Percentiles rank a stretch among this genome's conserved stretches.
phyloP scores from a whole-genome alignment of 1,284 basidiomycete species.

The Hymenochaete sp. region DNA sequence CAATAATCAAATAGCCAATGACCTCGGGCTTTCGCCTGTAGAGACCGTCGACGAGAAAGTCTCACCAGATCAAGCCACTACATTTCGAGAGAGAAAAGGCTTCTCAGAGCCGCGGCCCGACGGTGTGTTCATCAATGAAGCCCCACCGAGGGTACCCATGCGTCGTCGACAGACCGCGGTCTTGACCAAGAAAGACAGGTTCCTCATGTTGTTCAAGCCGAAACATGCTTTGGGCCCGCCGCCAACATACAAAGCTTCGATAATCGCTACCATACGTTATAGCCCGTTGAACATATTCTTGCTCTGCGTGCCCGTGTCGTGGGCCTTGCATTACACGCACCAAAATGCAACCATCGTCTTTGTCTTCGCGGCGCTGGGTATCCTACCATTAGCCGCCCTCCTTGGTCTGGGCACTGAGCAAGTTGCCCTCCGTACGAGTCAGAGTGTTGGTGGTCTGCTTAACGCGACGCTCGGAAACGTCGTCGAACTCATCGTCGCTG shows the following conservation, averaged over 20 bases:
- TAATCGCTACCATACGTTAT: slow-evolving; percentile 32
- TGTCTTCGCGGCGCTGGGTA: slow-evolving; percentile 40
- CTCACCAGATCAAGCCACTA: too few relatives aligned
- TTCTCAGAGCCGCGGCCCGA: too few relatives aligned
- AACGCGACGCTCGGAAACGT: slow-evolving; percentile 58
- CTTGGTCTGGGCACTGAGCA: slow-evolving; percentile 62
- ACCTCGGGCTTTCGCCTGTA: too few relatives aligned
- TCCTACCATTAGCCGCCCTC: slow-evolving; percentile 46
- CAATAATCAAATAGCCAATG: too few relatives aligned
- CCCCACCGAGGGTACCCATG: too few relatives aligned
- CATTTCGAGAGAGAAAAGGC: too few relatives aligned
- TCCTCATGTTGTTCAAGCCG: slow-evolving; percentile 32
- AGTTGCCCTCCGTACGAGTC: slow-evolving; percentile 46
- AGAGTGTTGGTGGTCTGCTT: slow-evolving; percentile 50
- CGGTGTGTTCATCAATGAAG: too few relatives aligned
- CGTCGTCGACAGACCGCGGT: too few relatives aligned
- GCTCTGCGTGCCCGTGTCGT: slow-evolving; percentile 45
- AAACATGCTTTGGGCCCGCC: slow-evolving; percentile 28
- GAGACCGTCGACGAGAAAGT: too few relatives aligned
- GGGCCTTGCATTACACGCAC: slow-evolving; percentile 48
- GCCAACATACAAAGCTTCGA: slow-evolving; percentile 31
- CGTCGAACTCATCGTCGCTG: slow-evolving; percentile 44
- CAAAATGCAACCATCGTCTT: slow-evolving; percentile 45
- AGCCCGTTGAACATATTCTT: slow-evolving; percentile 40
- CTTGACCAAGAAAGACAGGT: slow-evolving; percentile 15